Evolutionary conservation across 371 early-diverging fungal genomes (phyloP).

Genomic region (Globomyces sp.): DNA sequence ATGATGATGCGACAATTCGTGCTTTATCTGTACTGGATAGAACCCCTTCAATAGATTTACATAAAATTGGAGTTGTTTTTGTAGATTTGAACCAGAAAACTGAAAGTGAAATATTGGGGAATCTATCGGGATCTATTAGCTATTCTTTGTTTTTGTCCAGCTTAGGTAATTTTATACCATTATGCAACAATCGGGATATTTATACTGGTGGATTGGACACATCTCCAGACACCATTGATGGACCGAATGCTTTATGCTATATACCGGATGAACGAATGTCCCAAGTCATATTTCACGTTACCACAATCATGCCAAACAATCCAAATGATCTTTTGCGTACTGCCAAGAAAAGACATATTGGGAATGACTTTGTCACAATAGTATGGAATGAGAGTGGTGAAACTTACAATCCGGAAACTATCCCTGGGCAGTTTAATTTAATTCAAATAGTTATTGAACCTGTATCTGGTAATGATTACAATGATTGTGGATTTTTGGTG

Average conservation of each 20-base stretch:
- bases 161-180: constrained; percentile 56
- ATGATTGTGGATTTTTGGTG: constrained; percentile 36
- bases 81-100: constrained; percentile 79
- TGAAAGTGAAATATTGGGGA: constrained; percentile 82
- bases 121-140: constrained; percentile 78
- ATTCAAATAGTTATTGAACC: constrained; percentile 83
- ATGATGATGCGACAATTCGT: constrained; percentile 73
- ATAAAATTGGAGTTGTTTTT: constrained; percentile 93
- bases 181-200: constrained; percentile 53
- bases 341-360: constrained; percentile 92
- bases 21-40: constrained; percentile 80
- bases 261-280: constrained; percentile 71
- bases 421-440: constrained; percentile 93
- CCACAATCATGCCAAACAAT: constrained; percentile 91
- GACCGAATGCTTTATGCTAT: constrained; percentile 78
- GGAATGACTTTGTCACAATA: constrained; percentile 92
- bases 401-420: constrained; percentile 78
- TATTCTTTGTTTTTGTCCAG: constrained; percentile 80
- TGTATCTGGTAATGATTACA: constrained; percentile 38
- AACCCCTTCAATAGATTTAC: constrained; percentile 88
- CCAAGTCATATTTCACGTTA: constrained; percentile 86
- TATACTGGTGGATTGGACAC: constrained; percentile 91
- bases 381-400: constrained; percentile 89
- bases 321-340: constrained; percentile 72
- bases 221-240: constrained; percentile 78